Conservation (phyloP, 2,329 filamentous ascomycete species). For the Grosmannia penicillata region DNA sequence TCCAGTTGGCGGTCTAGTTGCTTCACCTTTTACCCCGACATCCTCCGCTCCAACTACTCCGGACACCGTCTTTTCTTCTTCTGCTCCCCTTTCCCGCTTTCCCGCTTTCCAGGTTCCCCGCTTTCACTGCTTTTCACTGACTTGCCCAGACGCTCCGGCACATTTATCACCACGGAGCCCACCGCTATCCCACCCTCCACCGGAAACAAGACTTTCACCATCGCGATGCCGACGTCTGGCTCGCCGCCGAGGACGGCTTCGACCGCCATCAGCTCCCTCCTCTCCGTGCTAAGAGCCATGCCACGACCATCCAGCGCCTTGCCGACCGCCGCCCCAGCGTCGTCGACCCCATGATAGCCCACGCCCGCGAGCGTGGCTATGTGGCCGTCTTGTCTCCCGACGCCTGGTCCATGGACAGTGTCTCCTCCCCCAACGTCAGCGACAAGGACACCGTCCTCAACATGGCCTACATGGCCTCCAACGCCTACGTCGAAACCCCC, state of each 20-base stretch:
- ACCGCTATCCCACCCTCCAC: slow-evolving; percentile 64
- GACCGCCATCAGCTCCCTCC: slow-evolving; percentile 33
- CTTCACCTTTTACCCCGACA: too few relatives aligned
- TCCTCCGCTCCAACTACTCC: too few relatives aligned
- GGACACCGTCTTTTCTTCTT: too few relatives aligned
- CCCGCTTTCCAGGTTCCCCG: background rate
- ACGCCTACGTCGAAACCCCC: slow-evolving; percentile 71
- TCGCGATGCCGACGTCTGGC: slow-evolving; percentile 44
- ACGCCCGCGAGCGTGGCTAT: slow-evolving; percentile 53
- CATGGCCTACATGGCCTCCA: slow-evolving; percentile 74
- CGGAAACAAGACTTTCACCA: slow-evolving; percentile 55
- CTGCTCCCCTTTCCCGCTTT: background rate
- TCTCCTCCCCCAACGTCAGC: slow-evolving; percentile 66
- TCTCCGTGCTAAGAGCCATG: slow-evolving; percentile 47
- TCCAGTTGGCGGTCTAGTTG: too few relatives aligned
- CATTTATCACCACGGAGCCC: slow-evolving; percentile 81
- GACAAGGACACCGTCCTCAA: slow-evolving; percentile 74
- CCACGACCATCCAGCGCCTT: slow-evolving; percentile 63
- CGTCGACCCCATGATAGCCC: slow-evolving; percentile 65
- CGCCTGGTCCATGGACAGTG: slow-evolving; percentile 71
- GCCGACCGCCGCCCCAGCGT: slow-evolving; percentile 61
- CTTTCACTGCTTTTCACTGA: background rate
- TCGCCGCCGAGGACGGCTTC: slow-evolving; percentile 44
- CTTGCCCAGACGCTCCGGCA: slow-evolving; percentile 54
- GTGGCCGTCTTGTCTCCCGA: slow-evolving; percentile 53